A percentile compares a stretch with the other conserved stretches of the same genome.
Evolutionary conservation across 2,329 filamentous ascomycete genomes (phyloP).

Genomic region (Arthrinium phaeospermum): DNA sequence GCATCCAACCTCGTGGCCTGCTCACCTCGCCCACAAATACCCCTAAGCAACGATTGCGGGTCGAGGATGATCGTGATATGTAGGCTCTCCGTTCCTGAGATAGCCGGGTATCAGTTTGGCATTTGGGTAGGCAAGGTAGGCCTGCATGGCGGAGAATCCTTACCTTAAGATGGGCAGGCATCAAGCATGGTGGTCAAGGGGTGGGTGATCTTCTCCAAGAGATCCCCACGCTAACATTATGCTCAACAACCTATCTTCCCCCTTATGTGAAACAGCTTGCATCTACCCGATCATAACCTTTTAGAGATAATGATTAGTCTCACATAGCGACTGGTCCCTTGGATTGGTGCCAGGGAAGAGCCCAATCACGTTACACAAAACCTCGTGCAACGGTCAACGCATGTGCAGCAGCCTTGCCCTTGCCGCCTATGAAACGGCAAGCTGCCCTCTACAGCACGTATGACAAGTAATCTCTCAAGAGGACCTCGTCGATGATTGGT

Average conservation of each 20-base stretch:
- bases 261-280: constrained; percentile 5
- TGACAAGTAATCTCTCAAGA: neutral
- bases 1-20: too few species aligned
- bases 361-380: neutral
- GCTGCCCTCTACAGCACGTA: neutral
- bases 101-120: neutral
- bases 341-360: neutral
- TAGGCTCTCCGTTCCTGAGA: neutral
- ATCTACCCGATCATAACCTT: neutral
- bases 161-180: neutral
- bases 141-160: neutral
- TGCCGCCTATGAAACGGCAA: neutral
- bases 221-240: neutral
- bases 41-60: neutral
- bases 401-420: neutral
- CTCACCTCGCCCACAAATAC: neutral
- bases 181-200: neutral
- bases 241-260: neutral
- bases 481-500: neutral
- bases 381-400: neutral
- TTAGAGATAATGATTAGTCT: neutral
- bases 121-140: neutral
- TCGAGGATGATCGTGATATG: neutral
- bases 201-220: neutral
- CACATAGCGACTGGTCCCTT: neutral